phyloP scores from a whole-genome alignment of 257 asterid genomes.

The Solanum rostratum region DNA sequence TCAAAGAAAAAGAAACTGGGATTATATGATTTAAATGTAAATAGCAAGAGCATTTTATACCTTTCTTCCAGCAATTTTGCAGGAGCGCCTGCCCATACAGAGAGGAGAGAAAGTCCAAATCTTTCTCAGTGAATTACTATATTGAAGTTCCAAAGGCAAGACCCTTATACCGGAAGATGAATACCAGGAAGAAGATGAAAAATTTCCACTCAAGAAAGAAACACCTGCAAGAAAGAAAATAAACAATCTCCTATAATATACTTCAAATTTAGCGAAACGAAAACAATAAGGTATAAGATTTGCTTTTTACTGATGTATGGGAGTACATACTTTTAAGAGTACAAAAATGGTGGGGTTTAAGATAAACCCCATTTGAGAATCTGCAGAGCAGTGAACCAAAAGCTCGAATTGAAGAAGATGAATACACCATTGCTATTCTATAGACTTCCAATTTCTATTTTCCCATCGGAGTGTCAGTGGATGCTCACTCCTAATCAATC shows the following conservation, averaged over 20 bases:
- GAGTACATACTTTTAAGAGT: conserved; percentile 21
- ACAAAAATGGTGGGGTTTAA: conserved; percentile 28
- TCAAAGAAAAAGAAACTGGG: background rate
- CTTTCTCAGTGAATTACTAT: conserved; percentile 32
- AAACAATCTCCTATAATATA: background rate
- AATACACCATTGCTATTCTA: conserved; percentile 11
- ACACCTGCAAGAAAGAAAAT: conserved; percentile 31
- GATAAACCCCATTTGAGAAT: conserved; percentile 55
- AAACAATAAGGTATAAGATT: background rate
- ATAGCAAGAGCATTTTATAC: conserved; percentile 13
- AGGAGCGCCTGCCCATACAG: conserved; percentile 88
- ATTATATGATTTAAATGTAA: background rate
- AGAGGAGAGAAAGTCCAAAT: conserved; percentile 56
- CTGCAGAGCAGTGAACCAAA: conserved; percentile 47
- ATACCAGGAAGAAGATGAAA: conserved; percentile 30
- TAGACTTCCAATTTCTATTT: background rate
- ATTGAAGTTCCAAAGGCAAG: conserved; percentile 19
- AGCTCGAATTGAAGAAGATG: conserved; percentile 41
- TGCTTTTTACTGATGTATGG: background rate
- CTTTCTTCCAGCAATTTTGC: conserved; percentile 95
- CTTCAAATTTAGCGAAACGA: background rate
- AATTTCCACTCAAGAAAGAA: conserved; percentile 15
- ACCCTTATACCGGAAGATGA: conserved; percentile 29
- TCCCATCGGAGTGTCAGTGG: background rate
- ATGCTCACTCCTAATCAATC: background rate